A percentile compares a stretch with the other conserved stretches of the same genome.
phyloP scores from a whole-genome alignment of 495 filamentous ascomycete genomes.

The Evernia prunastri region DNA sequence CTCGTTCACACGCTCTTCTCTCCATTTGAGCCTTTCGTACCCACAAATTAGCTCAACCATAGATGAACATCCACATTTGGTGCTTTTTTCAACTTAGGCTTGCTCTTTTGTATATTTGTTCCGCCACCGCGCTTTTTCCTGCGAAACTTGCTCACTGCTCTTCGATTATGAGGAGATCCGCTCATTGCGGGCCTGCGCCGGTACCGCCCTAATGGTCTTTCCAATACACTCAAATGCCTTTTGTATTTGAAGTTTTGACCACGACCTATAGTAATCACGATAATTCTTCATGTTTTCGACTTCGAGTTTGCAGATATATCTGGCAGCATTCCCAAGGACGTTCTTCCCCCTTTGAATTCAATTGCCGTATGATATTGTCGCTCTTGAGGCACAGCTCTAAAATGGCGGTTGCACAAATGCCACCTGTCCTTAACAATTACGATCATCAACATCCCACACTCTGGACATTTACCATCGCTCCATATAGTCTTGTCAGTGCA shows the following conservation, averaged over 20 bases:
- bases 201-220: not conserved
- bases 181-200: not conserved
- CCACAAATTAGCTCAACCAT: not conserved
- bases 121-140: not conserved
- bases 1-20: not conserved
- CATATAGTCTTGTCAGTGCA: not conserved
- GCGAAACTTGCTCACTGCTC: not conserved
- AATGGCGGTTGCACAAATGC: not conserved
- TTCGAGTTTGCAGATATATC: not conserved
- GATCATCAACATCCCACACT: not conserved
- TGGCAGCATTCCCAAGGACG: not conserved
- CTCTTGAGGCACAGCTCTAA: not conserved
- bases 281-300: not conserved
- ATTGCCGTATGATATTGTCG: not conserved
- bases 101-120: not conserved
- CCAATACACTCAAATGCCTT: not conserved
- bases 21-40: not conserved
- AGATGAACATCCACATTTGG: not conserved
- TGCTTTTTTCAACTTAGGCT: not conserved
- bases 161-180: not conserved
- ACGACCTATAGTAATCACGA: not conserved
- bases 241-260: not conserved
- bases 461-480: not conserved
- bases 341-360: not conserved
- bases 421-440: not conserved